Evolutionary conservation across 129 eudicot species (phyloP).

Genomic region (Dittrichia graveolens): DNA sequence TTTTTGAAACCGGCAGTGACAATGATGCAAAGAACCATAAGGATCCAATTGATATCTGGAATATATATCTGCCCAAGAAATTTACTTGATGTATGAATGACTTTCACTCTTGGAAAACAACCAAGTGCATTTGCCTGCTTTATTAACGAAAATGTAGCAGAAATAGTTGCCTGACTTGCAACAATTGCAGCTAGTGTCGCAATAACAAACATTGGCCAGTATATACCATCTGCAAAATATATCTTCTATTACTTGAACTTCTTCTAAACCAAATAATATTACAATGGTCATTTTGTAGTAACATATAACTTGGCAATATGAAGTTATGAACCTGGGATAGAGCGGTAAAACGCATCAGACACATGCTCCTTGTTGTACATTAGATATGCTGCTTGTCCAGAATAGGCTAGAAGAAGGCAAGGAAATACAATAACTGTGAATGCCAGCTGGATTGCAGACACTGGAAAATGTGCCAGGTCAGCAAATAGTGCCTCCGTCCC

Average conservation of each 20-base stretch:
- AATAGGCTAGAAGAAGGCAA: conserved; percentile 91
- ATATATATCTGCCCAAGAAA: conserved; percentile 86
- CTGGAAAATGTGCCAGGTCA: conserved; percentile 93
- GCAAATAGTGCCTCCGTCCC: conserved; percentile 98
- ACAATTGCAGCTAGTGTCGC: conserved; percentile 91
- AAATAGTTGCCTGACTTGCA: conserved; percentile 95
- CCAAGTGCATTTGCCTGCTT: conserved; percentile 89
- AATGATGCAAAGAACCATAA: conserved; percentile 87
- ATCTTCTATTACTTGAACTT: neutral
- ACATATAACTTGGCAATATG: neutral
- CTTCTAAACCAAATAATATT: neutral
- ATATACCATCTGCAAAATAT: conserved; percentile 64
- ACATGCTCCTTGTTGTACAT: conserved; percentile 76
- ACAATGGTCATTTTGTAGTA: neutral
- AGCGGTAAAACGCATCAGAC: conserved; percentile 83
- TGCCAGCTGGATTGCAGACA: conserved; percentile 88
- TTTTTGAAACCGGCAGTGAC: conserved; percentile 87
- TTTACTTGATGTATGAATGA: conserved; percentile 85
- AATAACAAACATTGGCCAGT: conserved; percentile 85
- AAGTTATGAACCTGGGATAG: conserved; percentile 81
- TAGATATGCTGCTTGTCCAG: conserved; percentile 97
- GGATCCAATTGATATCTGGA: conserved; percentile 95
- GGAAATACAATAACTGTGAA: conserved; percentile 88
- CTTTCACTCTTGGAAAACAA: conserved; percentile 94
- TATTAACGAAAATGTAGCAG: conserved; percentile 89